phyloP scores from a whole-genome alignment of 768 basidiomycete species.

The Pulveroboletus ravenelii region DNA sequence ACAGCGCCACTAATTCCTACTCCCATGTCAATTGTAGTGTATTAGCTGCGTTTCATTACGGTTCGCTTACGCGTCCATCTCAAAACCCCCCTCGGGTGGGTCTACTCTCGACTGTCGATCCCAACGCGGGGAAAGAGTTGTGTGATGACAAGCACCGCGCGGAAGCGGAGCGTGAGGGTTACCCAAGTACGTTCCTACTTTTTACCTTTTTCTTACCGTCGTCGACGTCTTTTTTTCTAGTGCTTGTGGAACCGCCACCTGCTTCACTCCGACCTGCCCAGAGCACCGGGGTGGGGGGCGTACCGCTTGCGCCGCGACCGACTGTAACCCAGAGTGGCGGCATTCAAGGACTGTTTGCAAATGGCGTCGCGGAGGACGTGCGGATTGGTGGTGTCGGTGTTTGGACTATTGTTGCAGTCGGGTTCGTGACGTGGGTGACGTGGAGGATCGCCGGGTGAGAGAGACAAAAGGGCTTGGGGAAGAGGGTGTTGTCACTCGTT shows the following conservation, averaged over 20 bases:
- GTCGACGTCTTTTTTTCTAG: conserved; percentile 20
- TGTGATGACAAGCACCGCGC: conserved; percentile 34
- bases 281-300: conserved; percentile 26
- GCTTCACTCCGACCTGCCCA: conserved; percentile 23
- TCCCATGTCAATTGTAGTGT: conserved; percentile 39
- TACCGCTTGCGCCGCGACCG: conserved; percentile 26
- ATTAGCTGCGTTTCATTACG: conserved; percentile 64
- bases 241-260: conserved; percentile 39
- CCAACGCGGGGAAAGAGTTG: conserved; percentile 42
- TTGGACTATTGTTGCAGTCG: conserved; percentile 16
- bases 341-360: conserved; percentile 5
- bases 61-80: conserved; percentile 65
- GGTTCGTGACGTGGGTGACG: conserved; percentile 17
- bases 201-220: not conserved
- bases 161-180: conserved; percentile 23
- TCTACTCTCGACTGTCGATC: conserved; percentile 64
- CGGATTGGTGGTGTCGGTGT: conserved; percentile 9
- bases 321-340: conserved; percentile 9
- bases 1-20: too few species aligned
- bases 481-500: not conserved
- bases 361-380: conserved; percentile 12
- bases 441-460: conserved; percentile 15
- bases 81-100: conserved; percentile 66
- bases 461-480: not conserved
- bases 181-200: conserved; percentile 24